A percentile compares a stretch with the other conserved stretches of the same genome.
Conservation (phyloP, 306 rosid species). For the Cucurbita argyrosperma region DNA sequence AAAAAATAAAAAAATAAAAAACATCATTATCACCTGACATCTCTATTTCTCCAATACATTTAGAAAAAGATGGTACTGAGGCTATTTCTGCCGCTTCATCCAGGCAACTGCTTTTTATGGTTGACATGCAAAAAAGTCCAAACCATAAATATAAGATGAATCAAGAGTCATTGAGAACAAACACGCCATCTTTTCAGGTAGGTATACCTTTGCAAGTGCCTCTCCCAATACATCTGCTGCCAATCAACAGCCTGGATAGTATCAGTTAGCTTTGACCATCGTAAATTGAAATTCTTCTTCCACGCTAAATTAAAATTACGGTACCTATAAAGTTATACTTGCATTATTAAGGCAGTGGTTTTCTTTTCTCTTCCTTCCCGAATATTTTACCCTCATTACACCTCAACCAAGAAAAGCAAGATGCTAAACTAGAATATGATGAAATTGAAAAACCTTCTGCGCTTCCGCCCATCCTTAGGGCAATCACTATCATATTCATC, state of each 20-base stretch:
- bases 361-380: neutral
- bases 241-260: constrained; percentile 34
- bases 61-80: constrained; percentile 40
- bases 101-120: constrained; percentile 46
- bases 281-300: constrained; percentile 25
- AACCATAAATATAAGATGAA: neutral
- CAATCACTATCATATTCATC: constrained; percentile 17
- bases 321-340: constrained; percentile 28
- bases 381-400: neutral
- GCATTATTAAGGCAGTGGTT: neutral
- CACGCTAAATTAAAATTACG: constrained; percentile 36
- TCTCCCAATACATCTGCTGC: constrained; percentile 74
- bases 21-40: constrained; percentile 47
- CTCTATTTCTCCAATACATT: constrained; percentile 39
- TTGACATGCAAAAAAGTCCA: constrained; percentile 11
- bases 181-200: neutral
- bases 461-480: constrained; percentile 39
- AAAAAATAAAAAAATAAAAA: neutral
- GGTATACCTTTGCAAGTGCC: constrained; percentile 64
- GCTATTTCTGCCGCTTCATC: constrained; percentile 78
- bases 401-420: constrained; percentile 4
- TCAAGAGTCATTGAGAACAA: neutral
- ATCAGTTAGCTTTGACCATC: constrained; percentile 41
- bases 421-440: neutral
- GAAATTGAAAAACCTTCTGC: constrained; percentile 39